Percentiles rank a stretch among this genome's conserved stretches.
Conservation (phyloP, 108 stramenopile genomes). For the Mediolabrus comicus region DNA sequence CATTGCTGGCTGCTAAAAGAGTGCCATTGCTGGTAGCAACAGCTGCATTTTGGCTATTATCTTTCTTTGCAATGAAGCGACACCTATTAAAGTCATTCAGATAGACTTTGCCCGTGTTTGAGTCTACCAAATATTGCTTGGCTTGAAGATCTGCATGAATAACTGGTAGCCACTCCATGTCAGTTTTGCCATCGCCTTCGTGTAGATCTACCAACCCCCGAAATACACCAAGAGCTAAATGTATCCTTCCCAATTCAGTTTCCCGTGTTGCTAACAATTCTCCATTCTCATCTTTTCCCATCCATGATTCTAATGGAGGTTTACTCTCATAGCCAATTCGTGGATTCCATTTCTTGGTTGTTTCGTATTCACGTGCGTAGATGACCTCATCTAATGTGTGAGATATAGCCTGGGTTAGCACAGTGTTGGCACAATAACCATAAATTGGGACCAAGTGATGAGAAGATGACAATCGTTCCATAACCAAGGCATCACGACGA, state of each 20-base stretch:
- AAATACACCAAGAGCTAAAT: slow-evolving; percentile 63
- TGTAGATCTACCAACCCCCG: slow-evolving; percentile 55
- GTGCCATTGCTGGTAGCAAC: background rate
- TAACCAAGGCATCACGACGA: slow-evolving; percentile 77
- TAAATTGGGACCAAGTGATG: slow-evolving; percentile 68
- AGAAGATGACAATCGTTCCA: slow-evolving; percentile 65
- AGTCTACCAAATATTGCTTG: slow-evolving; percentile 73
- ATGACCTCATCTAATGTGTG: slow-evolving; percentile 58
- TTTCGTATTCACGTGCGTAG: slow-evolving; percentile 40
- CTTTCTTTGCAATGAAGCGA: slow-evolving; percentile 67
- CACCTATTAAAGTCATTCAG: slow-evolving; percentile 90
- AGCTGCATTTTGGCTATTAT: background rate
- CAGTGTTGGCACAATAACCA: slow-evolving; percentile 77
- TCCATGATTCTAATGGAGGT: slow-evolving; percentile 38
- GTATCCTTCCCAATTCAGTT: slow-evolving; percentile 46
- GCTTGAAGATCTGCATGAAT: slow-evolving; percentile 80
- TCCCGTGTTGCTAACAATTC: slow-evolving; percentile 34
- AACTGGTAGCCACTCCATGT: slow-evolving; percentile 48
- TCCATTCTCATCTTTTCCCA: slow-evolving; percentile 33
- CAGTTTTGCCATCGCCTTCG: slow-evolving; percentile 46
- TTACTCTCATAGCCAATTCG: slow-evolving; percentile 31
- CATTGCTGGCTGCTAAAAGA: background rate
- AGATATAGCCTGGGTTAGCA: slow-evolving; percentile 68
- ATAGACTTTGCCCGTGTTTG: slow-evolving; percentile 45
- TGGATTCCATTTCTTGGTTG: slow-evolving; percentile 14